Conservation (phyloP, 2,329 filamentous ascomycete genomes). For the Xylariaceae sp. region DNA sequence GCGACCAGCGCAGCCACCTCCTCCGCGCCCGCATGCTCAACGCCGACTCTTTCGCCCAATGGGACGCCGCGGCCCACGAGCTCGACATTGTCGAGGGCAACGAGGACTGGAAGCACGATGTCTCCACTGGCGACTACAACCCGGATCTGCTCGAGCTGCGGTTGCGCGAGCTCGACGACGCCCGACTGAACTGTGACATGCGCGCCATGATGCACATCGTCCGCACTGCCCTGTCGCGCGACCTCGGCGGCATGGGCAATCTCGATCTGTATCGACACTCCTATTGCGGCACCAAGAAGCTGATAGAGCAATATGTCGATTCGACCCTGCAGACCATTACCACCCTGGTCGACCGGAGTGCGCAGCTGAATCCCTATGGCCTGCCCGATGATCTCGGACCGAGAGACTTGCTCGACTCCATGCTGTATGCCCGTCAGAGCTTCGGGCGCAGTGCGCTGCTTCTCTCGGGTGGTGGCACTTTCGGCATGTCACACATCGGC, state of each 20-base stretch:
- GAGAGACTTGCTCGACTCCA: slow-evolving; percentile 59
- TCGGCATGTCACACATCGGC: slow-evolving; percentile 89
- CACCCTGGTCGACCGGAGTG: slow-evolving; percentile 61
- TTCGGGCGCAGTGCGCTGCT: slow-evolving; percentile 82
- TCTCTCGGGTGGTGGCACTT: slow-evolving; percentile 80
- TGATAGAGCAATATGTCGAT: slow-evolving; percentile 84
- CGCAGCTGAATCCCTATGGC: slow-evolving; percentile 35
- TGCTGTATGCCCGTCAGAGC: slow-evolving; percentile 70
- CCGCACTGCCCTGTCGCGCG: slow-evolving; percentile 73
- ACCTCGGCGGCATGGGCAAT: slow-evolving; percentile 83
- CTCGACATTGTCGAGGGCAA: slow-evolving; percentile 78
- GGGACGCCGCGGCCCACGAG: slow-evolving; percentile 70
- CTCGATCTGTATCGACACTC: slow-evolving; percentile 78
- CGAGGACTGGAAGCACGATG: slow-evolving; percentile 72
- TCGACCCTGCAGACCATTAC: slow-evolving; percentile 73
- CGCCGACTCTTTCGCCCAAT: slow-evolving; percentile 66
- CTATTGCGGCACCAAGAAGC: slow-evolving; percentile 77
- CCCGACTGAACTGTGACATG: slow-evolving; percentile 67
- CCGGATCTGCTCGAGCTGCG: slow-evolving; percentile 63
- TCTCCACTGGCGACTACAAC: slow-evolving; percentile 64
- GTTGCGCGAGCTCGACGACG: slow-evolving; percentile 70
- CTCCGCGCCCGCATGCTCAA: slow-evolving; percentile 62
- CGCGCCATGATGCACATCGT: slow-evolving; percentile 75
- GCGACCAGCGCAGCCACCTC: slow-evolving; percentile 59
- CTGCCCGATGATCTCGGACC: slow-evolving; percentile 46